Evolutionary conservation across 1,284 basidiomycete species (phyloP), one percentile per base, ranked within the genome.

Genomic region (Chiua sp.): DNA sequence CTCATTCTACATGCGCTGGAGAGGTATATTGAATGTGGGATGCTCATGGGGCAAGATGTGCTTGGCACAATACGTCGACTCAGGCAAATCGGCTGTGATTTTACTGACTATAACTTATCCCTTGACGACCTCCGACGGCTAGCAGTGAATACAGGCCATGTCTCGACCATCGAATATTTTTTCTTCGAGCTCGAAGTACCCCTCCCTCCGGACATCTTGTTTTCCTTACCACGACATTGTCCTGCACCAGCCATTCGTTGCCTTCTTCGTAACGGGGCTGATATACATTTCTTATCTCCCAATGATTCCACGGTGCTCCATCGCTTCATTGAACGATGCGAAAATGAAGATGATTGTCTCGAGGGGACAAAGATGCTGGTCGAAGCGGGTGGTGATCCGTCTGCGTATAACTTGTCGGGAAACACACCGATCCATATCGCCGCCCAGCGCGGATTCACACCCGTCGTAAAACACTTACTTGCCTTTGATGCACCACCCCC

Each of bases 351-450:
- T 0, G 33, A 18, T 7, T 12, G 11, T 33, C 44, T 46, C 2
- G 44, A 57, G 23, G 46, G 1, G 22, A 22, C 53, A 7, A 26
- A 22, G 11, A n/a, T 28, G 13, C 49, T 65, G 3, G 3, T 56
- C 1, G 26, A 46, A 22, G 65, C 48, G 6, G 63, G 59, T 18
- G 68, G 65, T 23, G 35, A 51, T 53, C 53, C 51, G 18, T 63
- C 33, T 7, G 1, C 22, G 7, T n/a, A 2, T 15, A 63, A 66
- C 15, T 32, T 51, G 5, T 12, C 3, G 37, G 63, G 51, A 2
- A 10, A 55, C 39, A 59, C 64, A 2, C 57, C 64, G 0, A 54
- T 26, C 26, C 26, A 26, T 26, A 26, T 26, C 5, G 26, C 26
- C 5, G 26, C 26, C 26, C 26, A 26, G 2, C 3, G 2, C 2